These are phyloP conservation scores for Cytidiella melzeri DNA, from an alignment of 768 basidiomycete species.

Conservation along the genomic window DNA sequence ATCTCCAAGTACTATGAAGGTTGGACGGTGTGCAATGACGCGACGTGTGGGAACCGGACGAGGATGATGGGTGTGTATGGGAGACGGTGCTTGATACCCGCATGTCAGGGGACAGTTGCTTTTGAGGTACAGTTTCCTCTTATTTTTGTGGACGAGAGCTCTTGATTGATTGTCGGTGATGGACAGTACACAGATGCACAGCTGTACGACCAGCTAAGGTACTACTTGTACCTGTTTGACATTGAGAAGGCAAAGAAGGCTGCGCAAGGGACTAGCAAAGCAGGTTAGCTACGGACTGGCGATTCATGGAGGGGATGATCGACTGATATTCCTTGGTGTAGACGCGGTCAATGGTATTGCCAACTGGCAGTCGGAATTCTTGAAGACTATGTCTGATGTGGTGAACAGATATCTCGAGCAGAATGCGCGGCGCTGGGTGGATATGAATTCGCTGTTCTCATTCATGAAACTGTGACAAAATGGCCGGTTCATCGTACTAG, in stretches of 20 bases:
- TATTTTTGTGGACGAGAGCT: background rate
- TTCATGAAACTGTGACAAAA: constrained; percentile 72
- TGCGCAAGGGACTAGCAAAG: constrained; percentile 40
- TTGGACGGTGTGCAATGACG: constrained; percentile 84
- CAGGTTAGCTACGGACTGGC: constrained; percentile 1
- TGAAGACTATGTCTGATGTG: constrained; percentile 47
- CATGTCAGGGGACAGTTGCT: constrained; percentile 63
- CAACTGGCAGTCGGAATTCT: constrained; percentile 40
- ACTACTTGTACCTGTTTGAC: constrained; percentile 77
- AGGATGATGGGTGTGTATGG: constrained; percentile 94
- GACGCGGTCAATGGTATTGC: constrained; percentile 52
- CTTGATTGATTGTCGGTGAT: too few species aligned
- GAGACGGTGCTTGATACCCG: constrained; percentile 63
- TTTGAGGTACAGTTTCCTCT: constrained; percentile 58
- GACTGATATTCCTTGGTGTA: constrained; percentile 27
- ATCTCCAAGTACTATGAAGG: constrained; percentile 84
- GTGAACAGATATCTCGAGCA: constrained; percentile 80
- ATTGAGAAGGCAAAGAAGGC: constrained; percentile 51
- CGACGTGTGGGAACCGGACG: constrained; percentile 78
- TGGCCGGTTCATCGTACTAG: too few species aligned
- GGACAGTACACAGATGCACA: constrained; percentile 75
- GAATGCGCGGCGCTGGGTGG: constrained; percentile 88
- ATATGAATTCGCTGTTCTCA: constrained; percentile 73
- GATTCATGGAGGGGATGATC: too few species aligned
- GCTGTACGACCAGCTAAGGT: constrained; percentile 88